Base-by-base conservation (phyloP, 768 basidiomycete species). In the Candolleomyces efflorescens region DNA sequence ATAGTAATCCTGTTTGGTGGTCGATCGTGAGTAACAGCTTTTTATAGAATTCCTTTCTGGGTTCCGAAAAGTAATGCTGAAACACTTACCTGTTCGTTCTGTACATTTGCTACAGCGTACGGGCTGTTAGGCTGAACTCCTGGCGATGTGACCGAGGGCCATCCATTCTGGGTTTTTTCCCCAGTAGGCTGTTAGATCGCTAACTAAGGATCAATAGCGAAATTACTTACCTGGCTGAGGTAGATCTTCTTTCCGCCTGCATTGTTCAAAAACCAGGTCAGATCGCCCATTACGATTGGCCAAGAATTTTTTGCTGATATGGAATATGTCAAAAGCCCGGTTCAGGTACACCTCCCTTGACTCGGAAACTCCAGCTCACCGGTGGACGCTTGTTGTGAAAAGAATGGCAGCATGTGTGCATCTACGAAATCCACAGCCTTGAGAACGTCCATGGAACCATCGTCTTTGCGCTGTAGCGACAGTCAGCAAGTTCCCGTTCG, bases 211-310 rank as follows among this genome's bases (percentile, higher is more conserved):
- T 23, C 13, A 12, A 44, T 38, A 6, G 1, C n/a, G n/a, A 13
- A 20, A 15, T 5, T 41, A 54, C 75, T 37, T 43, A 83, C 89
- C 78, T 91, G 80, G 62, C 82, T 84, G 38, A 89, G 74, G 64
- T 87, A 87, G 66, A 90, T 87, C 71, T 91, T 90, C 75, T 90
- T 90, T 11, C 81, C 82, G 27, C 79, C 65, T 3, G 82, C 84
- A 54, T 85, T 77, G n/a, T 74, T 65, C 39, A 85, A 76, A 64
- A 90, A 90, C 82, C 84, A 90, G 59, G 87, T 68, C 55, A 89
- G 66, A 65, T 90, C 87, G 1, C 63, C 67, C 58, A 73, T 50
- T 0, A 90, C 82, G 26, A 85, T 71, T 1, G 86, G 81, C 87
- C 88, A 89, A 1, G 87, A 79, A 18, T 75, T 65, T 45, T 75